Evolutionary conservation across 2,329 filamentous ascomycete genomes (phyloP).

Genomic region (Biscogniauxia sp.): DNA sequence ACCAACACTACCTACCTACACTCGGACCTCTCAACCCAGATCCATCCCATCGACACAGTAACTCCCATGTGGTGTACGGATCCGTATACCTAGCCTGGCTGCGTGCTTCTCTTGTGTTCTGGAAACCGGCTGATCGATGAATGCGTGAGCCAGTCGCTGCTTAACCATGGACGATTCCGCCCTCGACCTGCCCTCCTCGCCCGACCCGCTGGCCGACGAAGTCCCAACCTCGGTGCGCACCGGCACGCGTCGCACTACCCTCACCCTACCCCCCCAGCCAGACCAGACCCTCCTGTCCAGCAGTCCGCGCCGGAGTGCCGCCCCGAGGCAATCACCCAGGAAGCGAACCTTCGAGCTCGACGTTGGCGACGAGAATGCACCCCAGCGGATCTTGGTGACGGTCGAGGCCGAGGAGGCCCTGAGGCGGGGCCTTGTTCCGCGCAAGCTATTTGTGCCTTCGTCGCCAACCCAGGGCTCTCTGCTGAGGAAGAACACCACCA

Average conservation of each 20-base stretch:
- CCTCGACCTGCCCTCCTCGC: conserved; percentile 34
- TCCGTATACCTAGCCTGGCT: conserved; percentile 1
- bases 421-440: conserved; percentile 31
- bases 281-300: conserved; percentile 41
- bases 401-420: conserved; percentile 45
- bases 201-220: conserved; percentile 33
- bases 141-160: conserved; percentile 2
- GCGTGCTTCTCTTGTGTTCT: conserved; percentile 2
- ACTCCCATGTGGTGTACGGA: neutral
- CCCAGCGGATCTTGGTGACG: conserved; percentile 53
- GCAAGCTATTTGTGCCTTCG: conserved; percentile 35
- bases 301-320: conserved; percentile 39
- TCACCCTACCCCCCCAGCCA: conserved; percentile 15
- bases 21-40: conserved; percentile 1
- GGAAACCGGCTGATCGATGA: conserved; percentile 2
- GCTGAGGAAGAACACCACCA: conserved; percentile 46
- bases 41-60: neutral
- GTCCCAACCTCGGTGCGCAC: conserved; percentile 26
- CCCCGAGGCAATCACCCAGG: conserved; percentile 43
- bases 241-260: conserved; percentile 24
- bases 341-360: conserved; percentile 59
- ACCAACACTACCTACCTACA: neutral
- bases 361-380: conserved; percentile 48
- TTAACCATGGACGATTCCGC: conserved; percentile 22
- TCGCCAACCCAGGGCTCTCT: conserved; percentile 39